These are phyloP conservation scores for Teunomyces stri DNA, from an alignment of 805 yeast genomes.

Conservation along the genomic window DNA sequence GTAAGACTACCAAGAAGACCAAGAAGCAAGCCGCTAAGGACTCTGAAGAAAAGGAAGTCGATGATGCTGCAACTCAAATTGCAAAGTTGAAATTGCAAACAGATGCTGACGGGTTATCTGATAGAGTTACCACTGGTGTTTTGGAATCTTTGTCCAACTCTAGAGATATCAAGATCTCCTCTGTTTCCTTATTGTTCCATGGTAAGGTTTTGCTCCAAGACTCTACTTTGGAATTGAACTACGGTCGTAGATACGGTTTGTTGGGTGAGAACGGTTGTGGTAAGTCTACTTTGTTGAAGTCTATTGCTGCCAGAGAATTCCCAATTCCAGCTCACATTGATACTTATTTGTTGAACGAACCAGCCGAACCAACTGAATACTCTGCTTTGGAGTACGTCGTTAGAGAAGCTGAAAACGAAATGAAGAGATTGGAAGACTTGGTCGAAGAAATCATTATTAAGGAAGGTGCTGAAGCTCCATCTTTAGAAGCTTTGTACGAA, in stretches of 20 bases:
- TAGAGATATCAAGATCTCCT: conserved; percentile 87
- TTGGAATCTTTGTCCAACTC: conserved; percentile 84
- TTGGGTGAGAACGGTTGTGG: conserved; percentile 99
- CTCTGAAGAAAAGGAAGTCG: conserved; percentile 50
- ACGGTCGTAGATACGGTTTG: conserved; percentile 96
- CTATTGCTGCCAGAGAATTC: conserved; percentile 93
- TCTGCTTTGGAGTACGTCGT: conserved; percentile 96
- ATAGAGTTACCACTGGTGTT: conserved; percentile 98
- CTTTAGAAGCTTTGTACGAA: conserved; percentile 87
- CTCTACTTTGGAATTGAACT: conserved; percentile 87
- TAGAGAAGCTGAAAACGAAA: conserved; percentile 90
- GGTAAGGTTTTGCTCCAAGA: conserved; percentile 96
- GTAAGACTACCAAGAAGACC: conserved; percentile 69
- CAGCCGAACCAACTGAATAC: conserved; percentile 90
- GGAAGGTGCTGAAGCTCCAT: conserved; percentile 91
- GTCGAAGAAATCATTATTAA: conserved; percentile 86
- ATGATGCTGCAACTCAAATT: conserved; percentile 68
- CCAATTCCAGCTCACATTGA: conserved; percentile 93
- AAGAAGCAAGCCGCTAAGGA: conserved; percentile 55
- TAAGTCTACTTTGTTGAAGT: conserved; percentile 90
- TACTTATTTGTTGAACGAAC: conserved; percentile 91
- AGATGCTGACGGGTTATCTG: conserved; percentile 91
- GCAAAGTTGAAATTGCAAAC: conserved; percentile 87
- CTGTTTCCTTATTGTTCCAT: conserved; percentile 91
- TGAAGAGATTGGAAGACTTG: conserved; percentile 84